These are phyloP conservation scores for Leccinum olivaceopallidum DNA, from an alignment of 768 basidiomycete genomes.

Conservation along the genomic window DNA sequence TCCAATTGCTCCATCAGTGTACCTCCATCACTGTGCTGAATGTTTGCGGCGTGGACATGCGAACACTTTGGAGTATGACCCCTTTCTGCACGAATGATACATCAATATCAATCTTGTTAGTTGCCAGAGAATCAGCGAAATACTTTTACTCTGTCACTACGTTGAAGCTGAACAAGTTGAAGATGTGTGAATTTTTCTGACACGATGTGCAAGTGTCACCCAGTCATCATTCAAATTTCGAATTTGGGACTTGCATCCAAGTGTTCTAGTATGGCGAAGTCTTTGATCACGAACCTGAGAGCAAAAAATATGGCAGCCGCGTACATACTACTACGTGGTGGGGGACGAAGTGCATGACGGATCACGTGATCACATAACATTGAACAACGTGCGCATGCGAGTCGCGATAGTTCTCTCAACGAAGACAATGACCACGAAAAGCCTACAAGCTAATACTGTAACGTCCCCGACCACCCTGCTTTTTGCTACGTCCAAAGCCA, in stretches of 20 bases:
- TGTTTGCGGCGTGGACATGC: background rate
- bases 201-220: too few relatives aligned
- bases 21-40: background rate
- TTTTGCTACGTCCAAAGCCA: slow-evolving; percentile 25
- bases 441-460: background rate
- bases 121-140: background rate
- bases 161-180: background rate
- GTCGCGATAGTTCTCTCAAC: background rate
- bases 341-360: too few relatives aligned
- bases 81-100: background rate
- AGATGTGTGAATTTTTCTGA: too few relatives aligned
- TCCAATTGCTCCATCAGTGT: background rate
- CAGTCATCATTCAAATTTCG: too few relatives aligned
- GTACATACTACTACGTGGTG: too few relatives aligned
- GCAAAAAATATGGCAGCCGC: too few relatives aligned
- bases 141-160: background rate
- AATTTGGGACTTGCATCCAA: too few relatives aligned
- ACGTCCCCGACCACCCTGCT: slow-evolving; percentile 27
- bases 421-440: slow-evolving; percentile 17
- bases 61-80: background rate
- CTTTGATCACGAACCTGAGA: too few relatives aligned
- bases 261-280: too few relatives aligned
- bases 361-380: background rate
- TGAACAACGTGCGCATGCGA: background rate
- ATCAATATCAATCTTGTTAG: background rate